A percentile compares a stretch with the other conserved stretches of the same genome.
Evolutionary conservation across 805 yeast species (phyloP).

Genomic region (Starmerella bacillaris): DNA sequence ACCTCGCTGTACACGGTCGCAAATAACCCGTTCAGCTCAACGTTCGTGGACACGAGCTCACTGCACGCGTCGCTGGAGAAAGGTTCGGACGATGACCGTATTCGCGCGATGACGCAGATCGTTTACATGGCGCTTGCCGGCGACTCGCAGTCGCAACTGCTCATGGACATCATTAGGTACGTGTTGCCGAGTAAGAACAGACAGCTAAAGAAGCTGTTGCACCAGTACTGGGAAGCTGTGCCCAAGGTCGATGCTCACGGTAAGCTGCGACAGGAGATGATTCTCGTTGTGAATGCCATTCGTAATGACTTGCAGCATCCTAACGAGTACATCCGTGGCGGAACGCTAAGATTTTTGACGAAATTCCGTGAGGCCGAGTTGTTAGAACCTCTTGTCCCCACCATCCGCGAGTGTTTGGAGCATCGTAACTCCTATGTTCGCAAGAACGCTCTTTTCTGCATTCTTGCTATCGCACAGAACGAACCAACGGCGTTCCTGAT

Average conservation of each 20-base stretch:
- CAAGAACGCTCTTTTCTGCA: slow-evolving; percentile 88
- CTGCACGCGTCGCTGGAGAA: slow-evolving; percentile 65
- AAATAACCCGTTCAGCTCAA: slow-evolving; percentile 6
- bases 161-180: slow-evolving; percentile 93
- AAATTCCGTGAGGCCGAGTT: slow-evolving; percentile 85
- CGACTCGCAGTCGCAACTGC: slow-evolving; percentile 74
- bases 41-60: slow-evolving; percentile 34
- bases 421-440: slow-evolving; percentile 97
- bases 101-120: slow-evolving; percentile 77
- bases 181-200: slow-evolving; percentile 92
- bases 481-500: slow-evolving; percentile 52
- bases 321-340: slow-evolving; percentile 90
- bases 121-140: slow-evolving; percentile 79
- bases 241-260: slow-evolving; percentile 80
- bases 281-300: slow-evolving; percentile 91
- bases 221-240: slow-evolving; percentile 95
- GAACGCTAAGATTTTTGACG: slow-evolving; percentile 76
- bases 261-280: slow-evolving; percentile 93
- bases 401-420: slow-evolving; percentile 75
- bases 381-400: slow-evolving; percentile 86
- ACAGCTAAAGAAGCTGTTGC: slow-evolving; percentile 76
- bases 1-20: slow-evolving; percentile 14
- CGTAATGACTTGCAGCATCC: slow-evolving; percentile 97
- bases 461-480: slow-evolving; percentile 61
- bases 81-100: slow-evolving; percentile 73